Base-by-base conservation (phyloP, 192 early-diverging fungal genomes). In the Gonapodya sp. region DNA sequence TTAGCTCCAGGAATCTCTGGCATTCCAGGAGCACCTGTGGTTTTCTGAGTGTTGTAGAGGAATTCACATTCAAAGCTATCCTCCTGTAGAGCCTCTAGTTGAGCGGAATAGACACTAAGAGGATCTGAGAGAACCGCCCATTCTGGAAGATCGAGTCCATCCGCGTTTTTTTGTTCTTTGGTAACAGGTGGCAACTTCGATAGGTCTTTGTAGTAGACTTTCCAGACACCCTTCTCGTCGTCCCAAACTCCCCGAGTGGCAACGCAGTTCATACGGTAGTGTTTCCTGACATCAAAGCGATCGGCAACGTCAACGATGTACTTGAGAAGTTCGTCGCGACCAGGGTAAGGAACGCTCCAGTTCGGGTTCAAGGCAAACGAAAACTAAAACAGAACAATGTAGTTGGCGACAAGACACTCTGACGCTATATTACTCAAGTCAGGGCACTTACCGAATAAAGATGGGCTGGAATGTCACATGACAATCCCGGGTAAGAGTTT, bases 171-270 rank as follows among this genome's bases (percentile, higher is more conserved):
- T 33, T 77, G 18, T 8, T 18, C 75, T 8, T 32, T 33, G 75
- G 75, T 31, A 34, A 18, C 8, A 16, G 18, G 30, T 8, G 2
- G 2, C 8, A 77, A 2, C 75, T 77, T 77, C 75, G 75, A 77
- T 16, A 77, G 2, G 31, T 77, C 75, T 33, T 77, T 77, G 75
- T 77, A 77, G 75, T 32, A 77, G 75, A 77, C 75, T 16, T 16
- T 77, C 75, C 75, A 77, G 75, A 77, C 75, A 33, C 75, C 75
- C 75, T 77, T 77, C 31, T 77, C 31, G 8, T 77, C 75, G 75
- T 77, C 34, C 75, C 75, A 77, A 2, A 77, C 75, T 32, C 75
- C 75, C 2, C 75, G 75, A 16, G 75, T 77, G 8, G 75, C 34
- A 8, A 33, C 75, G 75, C 75, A 77, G 75, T 77, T 77, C 18